Conservation (phyloP, 2,329 filamentous ascomycete species). For the Trichoderma hamatum region DNA sequence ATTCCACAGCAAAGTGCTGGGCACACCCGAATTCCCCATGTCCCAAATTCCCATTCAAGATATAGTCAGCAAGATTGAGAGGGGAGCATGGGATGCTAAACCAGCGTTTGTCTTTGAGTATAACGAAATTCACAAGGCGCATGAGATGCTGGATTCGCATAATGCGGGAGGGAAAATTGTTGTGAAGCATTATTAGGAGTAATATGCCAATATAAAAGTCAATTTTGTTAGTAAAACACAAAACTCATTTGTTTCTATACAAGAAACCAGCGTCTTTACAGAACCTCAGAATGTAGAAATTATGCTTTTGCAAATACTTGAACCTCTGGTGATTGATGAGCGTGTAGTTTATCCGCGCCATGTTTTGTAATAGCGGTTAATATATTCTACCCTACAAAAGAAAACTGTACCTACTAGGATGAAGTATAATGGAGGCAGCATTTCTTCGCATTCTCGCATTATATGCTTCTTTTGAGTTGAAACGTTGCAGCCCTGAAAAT, state of each 20-base stretch:
- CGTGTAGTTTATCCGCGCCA: neutral
- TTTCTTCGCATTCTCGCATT: too few relatives aligned
- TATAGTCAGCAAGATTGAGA: slow-evolving; percentile 44
- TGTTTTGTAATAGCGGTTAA: neutral
- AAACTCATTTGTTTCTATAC: neutral
- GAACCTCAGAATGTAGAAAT: neutral
- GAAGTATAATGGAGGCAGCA: too few relatives aligned
- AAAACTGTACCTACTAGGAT: too few relatives aligned
- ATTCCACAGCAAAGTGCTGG: slow-evolving; percentile 47
- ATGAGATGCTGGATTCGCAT: slow-evolving; percentile 40
- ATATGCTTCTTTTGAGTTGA: too few relatives aligned
- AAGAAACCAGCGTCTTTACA: neutral
- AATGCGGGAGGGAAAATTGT: slow-evolving; percentile 43
- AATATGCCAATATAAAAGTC: neutral
- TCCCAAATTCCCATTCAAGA: slow-evolving; percentile 44
- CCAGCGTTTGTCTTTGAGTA: slow-evolving; percentile 41
- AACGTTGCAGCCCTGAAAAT: too few relatives aligned
- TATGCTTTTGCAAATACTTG: neutral
- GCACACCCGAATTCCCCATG: slow-evolving; percentile 41
- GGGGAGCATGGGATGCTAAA: slow-evolving; percentile 39
- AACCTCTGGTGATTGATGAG: neutral
- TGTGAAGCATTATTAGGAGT: slow-evolving; percentile 28
- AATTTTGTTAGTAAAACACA: neutral
- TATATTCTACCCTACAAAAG: too few relatives aligned
- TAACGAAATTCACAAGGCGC: slow-evolving; percentile 40